Percentiles rank a stretch among this genome's conserved stretches.
phyloP scores from a whole-genome alignment of 1,284 basidiomycete species.

The Coniferiporia weirii region DNA sequence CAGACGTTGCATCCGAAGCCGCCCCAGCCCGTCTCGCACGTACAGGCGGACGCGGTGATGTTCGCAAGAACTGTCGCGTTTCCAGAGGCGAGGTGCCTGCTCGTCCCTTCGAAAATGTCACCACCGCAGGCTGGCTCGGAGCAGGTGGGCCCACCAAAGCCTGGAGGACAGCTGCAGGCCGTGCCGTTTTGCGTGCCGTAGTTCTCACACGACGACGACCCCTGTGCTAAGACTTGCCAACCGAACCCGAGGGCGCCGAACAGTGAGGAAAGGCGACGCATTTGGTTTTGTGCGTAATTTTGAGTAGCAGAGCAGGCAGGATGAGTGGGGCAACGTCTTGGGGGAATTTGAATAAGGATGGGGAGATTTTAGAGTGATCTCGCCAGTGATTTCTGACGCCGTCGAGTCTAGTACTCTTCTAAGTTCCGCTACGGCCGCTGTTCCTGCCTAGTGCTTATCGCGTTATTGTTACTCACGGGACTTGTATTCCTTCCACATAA shows the following conservation, averaged over 20 bases:
- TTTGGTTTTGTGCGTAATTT: not conserved
- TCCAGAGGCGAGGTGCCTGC: constrained; percentile 39
- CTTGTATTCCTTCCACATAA: too few relatives aligned
- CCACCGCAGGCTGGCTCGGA: constrained; percentile 72
- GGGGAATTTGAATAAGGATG: too few relatives aligned
- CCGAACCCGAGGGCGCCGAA: not conserved
- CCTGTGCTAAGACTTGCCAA: constrained; percentile 1
- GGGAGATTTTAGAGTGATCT: too few relatives aligned
- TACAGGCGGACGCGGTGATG: constrained; percentile 55
- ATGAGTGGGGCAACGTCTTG: too few relatives aligned
- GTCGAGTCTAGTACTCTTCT: too few relatives aligned
- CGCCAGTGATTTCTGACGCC: too few relatives aligned
- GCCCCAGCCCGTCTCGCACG: constrained; percentile 67
- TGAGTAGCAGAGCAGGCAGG: not conserved
- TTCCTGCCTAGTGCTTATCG: too few relatives aligned
- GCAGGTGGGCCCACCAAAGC: constrained; percentile 70
- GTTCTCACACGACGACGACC: constrained; percentile 51
- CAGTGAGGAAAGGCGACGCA: not conserved
- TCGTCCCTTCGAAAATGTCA: constrained; percentile 65
- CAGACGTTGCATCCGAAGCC: constrained; percentile 80
- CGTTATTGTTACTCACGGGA: too few relatives aligned
- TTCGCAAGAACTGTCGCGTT: constrained; percentile 45
- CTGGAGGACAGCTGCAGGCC: constrained; percentile 68
- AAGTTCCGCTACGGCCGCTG: too few relatives aligned
- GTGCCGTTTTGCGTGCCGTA: constrained; percentile 55